A percentile compares a stretch with the other conserved stretches of the same genome.
Evolutionary conservation across 352 stramenopile species (phyloP).

Genomic region (Phytophthora tentaculata): DNA sequence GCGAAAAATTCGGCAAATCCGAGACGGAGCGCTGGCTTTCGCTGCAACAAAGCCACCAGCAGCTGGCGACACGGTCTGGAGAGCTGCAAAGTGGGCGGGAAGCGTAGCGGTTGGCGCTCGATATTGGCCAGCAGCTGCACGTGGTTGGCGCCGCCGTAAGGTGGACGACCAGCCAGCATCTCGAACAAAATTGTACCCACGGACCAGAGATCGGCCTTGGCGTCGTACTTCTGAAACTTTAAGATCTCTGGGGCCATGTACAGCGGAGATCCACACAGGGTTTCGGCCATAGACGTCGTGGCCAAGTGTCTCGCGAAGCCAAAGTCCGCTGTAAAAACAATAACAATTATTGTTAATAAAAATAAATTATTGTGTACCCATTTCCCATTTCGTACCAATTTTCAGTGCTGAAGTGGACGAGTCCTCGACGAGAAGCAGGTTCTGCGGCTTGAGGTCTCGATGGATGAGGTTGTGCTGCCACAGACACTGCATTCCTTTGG

Average conservation of each 20-base stretch:
- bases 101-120: slow-evolving; percentile 87
- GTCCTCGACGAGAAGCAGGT: slow-evolving; percentile 91
- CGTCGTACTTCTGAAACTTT: slow-evolving; percentile 94
- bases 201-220: slow-evolving; percentile 97
- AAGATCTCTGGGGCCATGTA: slow-evolving; percentile 99
- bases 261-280: slow-evolving; percentile 94
- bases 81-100: slow-evolving; percentile 84
- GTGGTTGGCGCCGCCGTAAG: slow-evolving; percentile 95
- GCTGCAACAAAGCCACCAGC: slow-evolving; percentile 79
- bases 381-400: slow-evolving; percentile 45
- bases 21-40: slow-evolving; percentile 85
- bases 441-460: slow-evolving; percentile 95
- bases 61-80: slow-evolving; percentile 86
- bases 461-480: slow-evolving; percentile 88
- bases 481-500: slow-evolving; percentile 75
- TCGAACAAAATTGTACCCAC: slow-evolving; percentile 97
- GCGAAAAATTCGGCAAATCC: slow-evolving; percentile 93
- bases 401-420: slow-evolving; percentile 62
- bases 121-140: slow-evolving; percentile 95
- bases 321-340: slow-evolving; percentile 88
- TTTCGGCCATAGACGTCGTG: slow-evolving; percentile 93
- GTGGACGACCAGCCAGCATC: slow-evolving; percentile 93
- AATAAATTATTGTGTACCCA: slow-evolving; percentile 13
- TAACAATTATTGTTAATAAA: slow-evolving; percentile 13
- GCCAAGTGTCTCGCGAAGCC: slow-evolving; percentile 96